Conservation (phyloP, 352 stramenopile species). For the Phytophthora syringae region DNA sequence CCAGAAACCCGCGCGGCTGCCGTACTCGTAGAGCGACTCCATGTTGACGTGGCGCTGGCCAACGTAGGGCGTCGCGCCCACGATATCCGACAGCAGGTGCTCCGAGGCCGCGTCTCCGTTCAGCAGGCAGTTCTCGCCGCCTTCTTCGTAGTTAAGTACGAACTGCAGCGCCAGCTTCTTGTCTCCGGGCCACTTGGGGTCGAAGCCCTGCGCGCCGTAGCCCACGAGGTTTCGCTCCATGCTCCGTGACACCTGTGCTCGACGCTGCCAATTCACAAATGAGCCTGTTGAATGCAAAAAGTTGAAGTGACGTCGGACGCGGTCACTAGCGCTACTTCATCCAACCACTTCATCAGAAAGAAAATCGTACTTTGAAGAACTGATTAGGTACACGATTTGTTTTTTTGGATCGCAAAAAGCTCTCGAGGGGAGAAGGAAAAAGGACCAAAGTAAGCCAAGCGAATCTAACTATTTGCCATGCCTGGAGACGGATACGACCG, state of each 20-base stretch:
- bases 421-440: slow-evolving; percentile 12
- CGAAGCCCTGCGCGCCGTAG: slow-evolving; percentile 78
- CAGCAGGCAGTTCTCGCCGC: slow-evolving; percentile 93
- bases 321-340: background rate
- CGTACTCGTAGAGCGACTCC: slow-evolving; percentile 97
- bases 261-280: slow-evolving; percentile 10
- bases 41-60: slow-evolving; percentile 92
- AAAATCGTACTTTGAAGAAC: slow-evolving; percentile 15
- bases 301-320: slow-evolving; percentile 13
- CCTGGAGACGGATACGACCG: slow-evolving; percentile 90
- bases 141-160: slow-evolving; percentile 98
- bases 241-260: background rate
- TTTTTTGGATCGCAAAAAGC: slow-evolving; percentile 37
- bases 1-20: slow-evolving; percentile 95
- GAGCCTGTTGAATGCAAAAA: slow-evolving; percentile 5
- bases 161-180: slow-evolving; percentile 94
- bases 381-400: slow-evolving; percentile 1
- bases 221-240: slow-evolving; percentile 84
- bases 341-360: background rate
- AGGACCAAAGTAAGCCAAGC: background rate
- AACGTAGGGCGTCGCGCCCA: slow-evolving; percentile 76
- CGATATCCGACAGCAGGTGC: slow-evolving; percentile 94
- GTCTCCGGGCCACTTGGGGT: slow-evolving; percentile 81
- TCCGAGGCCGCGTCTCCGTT: slow-evolving; percentile 91
- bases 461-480: slow-evolving; percentile 48